Evolutionary conservation across 768 basidiomycete species (phyloP), one percentile per base, ranked within the genome.

Genomic region (Stropharia rugosoannulata): DNA sequence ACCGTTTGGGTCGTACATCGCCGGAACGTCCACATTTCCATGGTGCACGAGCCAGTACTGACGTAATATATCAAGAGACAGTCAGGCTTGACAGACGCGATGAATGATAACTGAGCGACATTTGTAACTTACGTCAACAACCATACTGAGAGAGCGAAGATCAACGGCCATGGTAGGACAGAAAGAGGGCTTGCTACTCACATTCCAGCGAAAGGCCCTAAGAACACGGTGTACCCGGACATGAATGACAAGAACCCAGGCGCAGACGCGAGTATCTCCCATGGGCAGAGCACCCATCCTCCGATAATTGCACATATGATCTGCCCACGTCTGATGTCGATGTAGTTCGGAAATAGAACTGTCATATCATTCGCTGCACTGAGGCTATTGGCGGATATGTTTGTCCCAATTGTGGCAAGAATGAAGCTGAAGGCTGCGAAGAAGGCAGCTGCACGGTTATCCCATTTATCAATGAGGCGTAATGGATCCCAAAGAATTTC

Each of bases 331-430:
- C 82, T 78, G 58, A 94, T 90, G 65, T 95, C 90, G 72, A 95
- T 82, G 58, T 80, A 95, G 54, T 78, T 76, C 27, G 90, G 93
- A 64, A 78, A 82, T 39, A 90, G 73, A n/a, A 83, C 91, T 3
- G 85, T 89, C 75, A 94, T 82, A 66, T 95, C 93, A 65, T 94
- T 95, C 4, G 88, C 92, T 2, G 91, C 89, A 18, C 77, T 78
- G 37, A 81, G 59, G 51, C 74, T 78, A 58, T 95, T 96, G 18
- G 92, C 91, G 19, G 89, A 88, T 59, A 92, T 85, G 59, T 89
- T 86, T 16, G 82, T 78, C 35, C 84, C 86, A 44, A 93, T 76
- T 0, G 86, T 90, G 5, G 89, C 84, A 27, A 94, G 71, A 37
- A 80, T 75, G 65, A 93, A 93, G 37, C 84, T 80, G 66, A 91